Evolutionary conservation across 2,329 filamentous ascomycete species (phyloP), one percentile per base, ranked within the genome.

Genomic region (Microcera coccophila): DNA sequence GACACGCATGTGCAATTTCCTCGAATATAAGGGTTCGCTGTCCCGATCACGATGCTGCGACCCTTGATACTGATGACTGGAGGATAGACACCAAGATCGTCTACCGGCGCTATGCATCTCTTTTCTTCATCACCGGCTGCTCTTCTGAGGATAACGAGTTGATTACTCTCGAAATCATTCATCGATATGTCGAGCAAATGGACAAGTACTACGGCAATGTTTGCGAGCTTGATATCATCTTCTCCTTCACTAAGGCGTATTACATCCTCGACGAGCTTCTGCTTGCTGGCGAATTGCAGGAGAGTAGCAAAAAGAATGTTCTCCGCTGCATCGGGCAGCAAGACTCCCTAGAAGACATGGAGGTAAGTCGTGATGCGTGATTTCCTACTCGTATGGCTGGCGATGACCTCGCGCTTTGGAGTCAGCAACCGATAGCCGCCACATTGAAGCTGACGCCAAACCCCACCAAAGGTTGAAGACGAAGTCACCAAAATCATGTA

Each of bases 151-250:
- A 98, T 70, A 98, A 98, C 70, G 93, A 98, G 66, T 75, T 98
- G 63, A 96, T 97, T 66, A 95, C 89, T 18, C 88, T 98, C 64
- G 93, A 98, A 69, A 90, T 98, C 64, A 94, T 98, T 61, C 93
- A 98, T 69, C 89, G 93, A 70, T 98, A 98, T 67, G 93, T 98
- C 63, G 93, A 98, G 70, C 93, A 98, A 72, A 98, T 98, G 93
- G 93, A 98, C 78, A 98, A 98, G 69, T 98, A 98, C 75, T 98
- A 97, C 69, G 93, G 93, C 68, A 98, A 98, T 68, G 93, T 98
- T 47, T 98, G 93, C 82, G 93, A 98, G 73, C 81, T 98, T 53
- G 90, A 97, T 68, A 96, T 97, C 70, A 98, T 98, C 68, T 98
- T 98, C 80, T 97, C 95, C 66, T 98, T 98, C 68, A 95, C 95